Base-by-base conservation (phyloP, 257 asterid genomes). In the Solanum pinnatisectum region DNA sequence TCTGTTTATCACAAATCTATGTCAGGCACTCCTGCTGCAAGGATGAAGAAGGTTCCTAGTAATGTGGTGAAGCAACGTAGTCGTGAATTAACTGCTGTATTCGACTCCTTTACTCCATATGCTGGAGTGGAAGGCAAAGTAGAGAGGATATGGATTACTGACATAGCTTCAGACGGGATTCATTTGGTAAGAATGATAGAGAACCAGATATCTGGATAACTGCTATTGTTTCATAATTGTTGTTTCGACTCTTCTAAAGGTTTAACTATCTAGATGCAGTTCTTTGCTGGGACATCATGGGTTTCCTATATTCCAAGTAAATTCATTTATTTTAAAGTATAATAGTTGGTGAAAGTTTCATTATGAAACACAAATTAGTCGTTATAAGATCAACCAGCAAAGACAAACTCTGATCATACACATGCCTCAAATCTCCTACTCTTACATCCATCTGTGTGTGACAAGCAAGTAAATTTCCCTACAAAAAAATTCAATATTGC, bases 1-100 rank as follows among this genome's bases (percentile, higher is more conserved):
- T 25, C 16, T 27, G 81, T 39, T 39, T n/a, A 36, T 35, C 32
- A 44, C 56, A 40, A 86, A 73, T 59, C 73, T 23, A 4, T 86
- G 39, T 25, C 91, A 95, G 98, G 98, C 86, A 95, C 98, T 59
- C 98, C 96, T 46, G 98, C 98, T 87, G 98, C 98, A 79, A 94
- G 98, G 89, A 94, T 94, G 99, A 96, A 96, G 91, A 97, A 97
- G 79, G 98, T 97, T 85, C 95, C 98, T 6, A 96, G 99, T 91
- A 93, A 92, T 83, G 88, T 94, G 23, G 99, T 97, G 89, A 97
- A 97, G 95, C 93, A 91, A 87, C 92, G 98, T 33, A 97, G 98
- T 87, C 98, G 98, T 86, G 98, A 97, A 76, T 87, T 97, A 94
- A 97, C 98, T 78, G 74, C 93, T 60, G 88, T 97, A 84, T 97